Evolutionary conservation across 106 monocot species (phyloP).

Genomic region (Cymbidium sinense): DNA sequence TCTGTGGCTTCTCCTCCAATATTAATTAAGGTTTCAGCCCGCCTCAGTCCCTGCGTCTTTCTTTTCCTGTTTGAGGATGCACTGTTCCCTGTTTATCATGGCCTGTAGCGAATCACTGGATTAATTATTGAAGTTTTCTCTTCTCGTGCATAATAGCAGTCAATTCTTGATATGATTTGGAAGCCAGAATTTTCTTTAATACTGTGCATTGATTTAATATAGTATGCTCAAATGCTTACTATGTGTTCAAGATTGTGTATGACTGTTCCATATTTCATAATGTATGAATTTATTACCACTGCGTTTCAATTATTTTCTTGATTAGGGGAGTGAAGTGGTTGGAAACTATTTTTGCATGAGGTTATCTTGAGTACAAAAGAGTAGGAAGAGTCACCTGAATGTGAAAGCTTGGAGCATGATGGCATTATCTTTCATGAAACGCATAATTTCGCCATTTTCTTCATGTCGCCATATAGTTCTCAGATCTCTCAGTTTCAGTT

Average conservation of each 20-base stretch:
- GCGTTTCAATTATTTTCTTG: background rate
- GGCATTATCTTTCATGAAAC: background rate
- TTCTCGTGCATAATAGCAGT: background rate
- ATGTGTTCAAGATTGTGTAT: background rate
- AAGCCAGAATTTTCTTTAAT: background rate
- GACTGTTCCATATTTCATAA: background rate
- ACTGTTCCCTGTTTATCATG: no score
- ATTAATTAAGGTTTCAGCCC: no score
- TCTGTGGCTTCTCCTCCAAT: no score
- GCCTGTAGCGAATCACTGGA: no score
- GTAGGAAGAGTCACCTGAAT: background rate
- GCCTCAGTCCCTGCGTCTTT: no score
- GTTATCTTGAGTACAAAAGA: background rate
- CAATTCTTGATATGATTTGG: slow-evolving; percentile 2
- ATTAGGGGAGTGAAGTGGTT: background rate
- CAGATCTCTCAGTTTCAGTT: background rate
- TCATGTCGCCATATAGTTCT: background rate
- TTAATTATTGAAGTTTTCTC: background rate
- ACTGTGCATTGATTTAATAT: background rate
- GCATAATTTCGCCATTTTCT: background rate
- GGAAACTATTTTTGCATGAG: background rate
- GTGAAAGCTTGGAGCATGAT: background rate
- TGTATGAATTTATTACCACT: background rate
- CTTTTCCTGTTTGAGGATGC: no score
- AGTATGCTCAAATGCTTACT: background rate